phyloP scores from a whole-genome alignment of 805 yeast species.

The Candida patagonica region DNA sequence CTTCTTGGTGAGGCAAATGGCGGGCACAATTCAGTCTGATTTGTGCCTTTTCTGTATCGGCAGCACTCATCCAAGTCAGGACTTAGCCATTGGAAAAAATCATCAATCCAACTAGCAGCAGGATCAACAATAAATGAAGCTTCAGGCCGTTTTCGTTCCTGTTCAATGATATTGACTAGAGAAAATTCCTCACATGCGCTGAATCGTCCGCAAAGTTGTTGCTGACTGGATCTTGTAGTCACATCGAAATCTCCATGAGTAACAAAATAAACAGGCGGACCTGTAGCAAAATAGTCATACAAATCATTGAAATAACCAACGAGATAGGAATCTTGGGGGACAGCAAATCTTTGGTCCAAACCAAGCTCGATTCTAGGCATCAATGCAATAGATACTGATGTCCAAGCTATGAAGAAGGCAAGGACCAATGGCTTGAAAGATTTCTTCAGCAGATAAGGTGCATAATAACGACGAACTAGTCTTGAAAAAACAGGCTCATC shows the following conservation, averaged over 20 bases:
- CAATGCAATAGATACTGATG: slow-evolving; percentile 58
- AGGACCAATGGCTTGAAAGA: slow-evolving; percentile 41
- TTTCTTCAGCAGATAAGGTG: slow-evolving; percentile 47
- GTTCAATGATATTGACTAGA: slow-evolving; percentile 69
- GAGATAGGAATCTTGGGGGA: slow-evolving; percentile 75
- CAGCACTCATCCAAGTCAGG: slow-evolving; percentile 87
- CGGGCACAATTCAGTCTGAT: slow-evolving; percentile 49
- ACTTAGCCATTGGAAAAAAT: slow-evolving; percentile 75
- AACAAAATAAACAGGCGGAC: slow-evolving; percentile 88
- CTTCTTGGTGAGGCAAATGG: slow-evolving; percentile 58
- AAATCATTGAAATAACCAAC: slow-evolving; percentile 73
- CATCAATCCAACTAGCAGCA: slow-evolving; percentile 88
- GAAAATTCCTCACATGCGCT: slow-evolving; percentile 76
- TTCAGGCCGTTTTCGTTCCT: slow-evolving; percentile 63
- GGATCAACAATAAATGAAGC: slow-evolving; percentile 69
- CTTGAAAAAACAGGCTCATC: slow-evolving; percentile 31
- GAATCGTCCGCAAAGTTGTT: slow-evolving; percentile 76
- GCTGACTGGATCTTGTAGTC: slow-evolving; percentile 54
- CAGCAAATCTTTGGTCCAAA: slow-evolving; percentile 80
- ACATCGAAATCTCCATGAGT: slow-evolving; percentile 50
- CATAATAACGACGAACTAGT: slow-evolving; percentile 41
- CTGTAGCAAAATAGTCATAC: slow-evolving; percentile 64
- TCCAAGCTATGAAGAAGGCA: slow-evolving; percentile 47
- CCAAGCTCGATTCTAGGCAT: slow-evolving; percentile 69
- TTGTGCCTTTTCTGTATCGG: slow-evolving; percentile 45